Base-by-base conservation (phyloP, 2,329 filamentous ascomycete genomes). In the Aspergillus phoenicis region DNA sequence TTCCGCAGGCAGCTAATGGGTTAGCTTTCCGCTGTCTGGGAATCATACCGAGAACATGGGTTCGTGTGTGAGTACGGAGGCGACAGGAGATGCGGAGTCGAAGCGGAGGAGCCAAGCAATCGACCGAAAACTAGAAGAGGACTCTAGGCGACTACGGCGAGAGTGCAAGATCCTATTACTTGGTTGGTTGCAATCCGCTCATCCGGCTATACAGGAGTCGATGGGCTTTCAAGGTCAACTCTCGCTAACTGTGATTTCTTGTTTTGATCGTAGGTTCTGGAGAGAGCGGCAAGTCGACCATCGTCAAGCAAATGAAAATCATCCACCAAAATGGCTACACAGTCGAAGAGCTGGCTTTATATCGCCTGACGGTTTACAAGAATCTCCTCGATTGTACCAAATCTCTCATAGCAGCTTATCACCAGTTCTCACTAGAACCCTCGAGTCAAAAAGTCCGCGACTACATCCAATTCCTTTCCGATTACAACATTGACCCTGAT, bases 291-390 rank as follows among this genome's bases (percentile, higher is more conserved):
- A 99, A 99, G 81, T 98, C 95, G 61, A 99, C 95, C 8, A 98
- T 99, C 71, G 95, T 99, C 69, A 99, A 99, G 80, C 95, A 99
- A 84, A 99, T 99, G 95, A 99, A 98, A 81, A 99, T 99, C 71
- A 98, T 99, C 73, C 95, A 99, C 75, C 90, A 98, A 72, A 97
- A 97, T 80, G 95, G 95, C 63, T 99, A 99, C 79, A 93, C 91
- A 10, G 88, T 92, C 68, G 94, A 98, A 71, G 95, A 99, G 78
- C 84, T 98, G 53, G 90, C 90, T 71, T 89, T 97, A 75, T 98
- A 98, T 81, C 90, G 95, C 62, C 87, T 96, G 64, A 98, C 95
- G 36, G 93, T 99, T 62, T 99, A 96, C 83, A 99, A 99, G 81
- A 99, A 99, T 77, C 84, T 99, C 62, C 86, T 98, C 69, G 95